A percentile compares a stretch with the other conserved stretches of the same genome.
phyloP scores from a whole-genome alignment of 2,329 filamentous ascomycete species.

The Sporothrix dimorphospora region DNA sequence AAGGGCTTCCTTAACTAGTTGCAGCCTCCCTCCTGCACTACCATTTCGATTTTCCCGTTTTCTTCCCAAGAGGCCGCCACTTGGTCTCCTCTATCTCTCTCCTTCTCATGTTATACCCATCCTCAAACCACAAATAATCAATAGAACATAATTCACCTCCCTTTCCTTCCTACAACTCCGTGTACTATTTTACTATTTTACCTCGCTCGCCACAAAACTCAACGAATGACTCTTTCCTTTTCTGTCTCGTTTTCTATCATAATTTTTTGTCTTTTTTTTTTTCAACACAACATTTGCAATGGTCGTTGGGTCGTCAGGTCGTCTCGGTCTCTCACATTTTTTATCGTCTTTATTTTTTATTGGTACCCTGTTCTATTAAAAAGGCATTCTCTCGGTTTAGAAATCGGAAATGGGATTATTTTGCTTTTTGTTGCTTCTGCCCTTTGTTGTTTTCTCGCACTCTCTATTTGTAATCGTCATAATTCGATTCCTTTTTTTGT shows the following conservation, averaged over 20 bases:
- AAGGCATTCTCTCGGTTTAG: slow-evolving; percentile 21
- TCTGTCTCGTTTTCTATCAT: neutral
- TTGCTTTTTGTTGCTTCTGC: neutral
- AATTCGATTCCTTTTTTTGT: neutral
- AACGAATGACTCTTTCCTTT: neutral
- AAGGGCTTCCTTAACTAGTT: slow-evolving; percentile 97
- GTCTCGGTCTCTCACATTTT: neutral
- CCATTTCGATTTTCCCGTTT: too few species aligned
- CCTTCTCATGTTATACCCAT: neutral
- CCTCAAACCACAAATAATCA: neutral
- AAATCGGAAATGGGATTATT: neutral
- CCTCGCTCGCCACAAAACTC: neutral
- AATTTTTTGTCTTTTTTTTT: neutral
- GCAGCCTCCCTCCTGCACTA: neutral
- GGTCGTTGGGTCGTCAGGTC: slow-evolving; percentile 17
- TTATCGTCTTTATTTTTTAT: neutral
- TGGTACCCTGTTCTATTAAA: slow-evolving; percentile 16
- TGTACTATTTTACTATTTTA: neutral
- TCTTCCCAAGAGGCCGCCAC: neutral
- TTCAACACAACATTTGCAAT: slow-evolving; percentile 22
- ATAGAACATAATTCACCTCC: neutral
- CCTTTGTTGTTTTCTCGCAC: neutral
- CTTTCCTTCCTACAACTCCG: neutral
- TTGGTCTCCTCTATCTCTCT: neutral
- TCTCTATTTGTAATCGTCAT: neutral